Evolutionary conservation across 2,329 filamentous ascomycete species (phyloP).

Genomic region (Clonostachys rosea): DNA sequence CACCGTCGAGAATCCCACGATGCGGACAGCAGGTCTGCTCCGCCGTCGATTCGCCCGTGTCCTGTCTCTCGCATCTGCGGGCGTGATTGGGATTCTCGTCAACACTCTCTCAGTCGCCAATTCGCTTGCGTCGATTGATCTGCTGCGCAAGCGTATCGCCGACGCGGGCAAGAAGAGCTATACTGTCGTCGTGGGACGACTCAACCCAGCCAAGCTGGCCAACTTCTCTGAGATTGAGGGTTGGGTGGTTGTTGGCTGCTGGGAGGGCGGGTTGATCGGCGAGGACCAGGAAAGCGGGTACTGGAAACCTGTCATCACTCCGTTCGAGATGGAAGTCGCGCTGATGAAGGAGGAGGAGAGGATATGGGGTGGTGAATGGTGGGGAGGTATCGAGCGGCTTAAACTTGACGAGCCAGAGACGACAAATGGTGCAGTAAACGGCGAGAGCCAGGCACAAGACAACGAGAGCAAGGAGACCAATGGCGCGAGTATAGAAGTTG

Average conservation of each 20-base stretch:
- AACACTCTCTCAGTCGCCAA: slow-evolving; percentile 92
- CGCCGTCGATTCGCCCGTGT: slow-evolving; percentile 86
- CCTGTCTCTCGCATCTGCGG: slow-evolving; percentile 71
- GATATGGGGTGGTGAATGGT: slow-evolving; percentile 86
- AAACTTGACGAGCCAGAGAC: slow-evolving; percentile 31
- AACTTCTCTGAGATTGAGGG: slow-evolving; percentile 95
- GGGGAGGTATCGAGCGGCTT: slow-evolving; percentile 75
- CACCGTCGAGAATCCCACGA: slow-evolving; percentile 36
- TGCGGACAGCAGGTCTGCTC: slow-evolving; percentile 51
- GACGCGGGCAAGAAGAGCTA: slow-evolving; percentile 90
- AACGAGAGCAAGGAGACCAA: slow-evolving; percentile 5
- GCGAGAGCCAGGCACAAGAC: slow-evolving; percentile 1
- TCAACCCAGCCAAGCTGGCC: slow-evolving; percentile 92
- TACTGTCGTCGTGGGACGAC: slow-evolving; percentile 91
- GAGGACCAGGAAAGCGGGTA: slow-evolving; percentile 75
- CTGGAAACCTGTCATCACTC: slow-evolving; percentile 87
- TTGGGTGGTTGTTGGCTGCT: slow-evolving; percentile 97
- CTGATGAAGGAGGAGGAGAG: slow-evolving; percentile 70
- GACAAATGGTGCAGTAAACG: slow-evolving; percentile 4
- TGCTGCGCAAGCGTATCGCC: slow-evolving; percentile 68
- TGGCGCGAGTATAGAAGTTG: slow-evolving; percentile 9
- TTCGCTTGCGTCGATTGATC: slow-evolving; percentile 76
- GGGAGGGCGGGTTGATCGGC: slow-evolving; percentile 90
- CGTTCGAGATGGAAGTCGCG: slow-evolving; percentile 82
- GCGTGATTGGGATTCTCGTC: slow-evolving; percentile 89